Evolutionary conservation across 2,329 filamentous ascomycete genomes (phyloP), one percentile per base, ranked within the genome.

Genomic region (Simplicillium sp.): DNA sequence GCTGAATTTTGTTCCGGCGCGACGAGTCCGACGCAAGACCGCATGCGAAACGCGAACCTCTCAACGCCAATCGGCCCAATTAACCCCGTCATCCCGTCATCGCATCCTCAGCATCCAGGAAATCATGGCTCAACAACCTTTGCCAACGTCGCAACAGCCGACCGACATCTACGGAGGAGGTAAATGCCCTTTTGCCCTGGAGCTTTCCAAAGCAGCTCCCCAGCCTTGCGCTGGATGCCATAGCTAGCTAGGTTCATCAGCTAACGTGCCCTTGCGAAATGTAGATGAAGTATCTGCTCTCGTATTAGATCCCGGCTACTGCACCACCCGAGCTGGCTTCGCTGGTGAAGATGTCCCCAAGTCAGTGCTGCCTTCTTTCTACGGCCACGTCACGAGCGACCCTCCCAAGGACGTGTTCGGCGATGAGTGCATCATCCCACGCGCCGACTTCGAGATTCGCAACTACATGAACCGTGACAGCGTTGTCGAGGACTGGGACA

Each of bases 321-420:
- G 85, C 57, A 83, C 80, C 51, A 89, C 86, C 33, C 88, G 94
- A 64, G 92, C 89, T 45, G 92, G 92, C 44, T 98, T 97, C 57
- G 94, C 94, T 11, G 92, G 94, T 57, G 94, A 98, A 75, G 92
- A 98, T 66, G 84, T 88, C 1, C 92, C 92, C 52, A 97, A 97
- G 69, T 88, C 87, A 25, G 81, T 97, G 43, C 75, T 94, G 44
- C 89, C 90, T 20, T 92, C 88, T 35, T 87, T 84, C 67, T 98
- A 98, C 66, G 89, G 85, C 41, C 67, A 73, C 55, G 54, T 73
- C 41, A 72, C 61, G 47, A 54, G 53, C 50, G 60, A 65, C 41
- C 49, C 55, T 14, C 70, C 74, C 38, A 67, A 65, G 52, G 70
- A 80, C 42, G 70, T 92, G 44, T 97, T 89, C 54, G 92, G 92